A percentile compares a stretch with the other conserved stretches of the same genome.
Conservation (phyloP, 1,139 yeast species). For the Kurtzmaniella natalensis region DNA sequence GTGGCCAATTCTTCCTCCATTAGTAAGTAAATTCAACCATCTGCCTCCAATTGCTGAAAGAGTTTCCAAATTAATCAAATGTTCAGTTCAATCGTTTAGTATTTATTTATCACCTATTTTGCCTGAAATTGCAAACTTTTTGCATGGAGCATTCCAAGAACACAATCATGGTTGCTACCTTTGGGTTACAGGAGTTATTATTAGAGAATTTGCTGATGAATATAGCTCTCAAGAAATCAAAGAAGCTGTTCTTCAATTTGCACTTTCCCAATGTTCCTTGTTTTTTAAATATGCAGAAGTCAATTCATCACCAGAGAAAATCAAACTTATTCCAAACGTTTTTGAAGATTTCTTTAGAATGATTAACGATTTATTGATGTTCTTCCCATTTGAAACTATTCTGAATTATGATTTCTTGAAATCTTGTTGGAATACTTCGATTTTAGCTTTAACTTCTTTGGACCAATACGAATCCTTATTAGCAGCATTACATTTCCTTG, state of each 20-base stretch:
- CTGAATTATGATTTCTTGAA: constrained; percentile 51
- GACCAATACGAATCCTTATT: constrained; percentile 71
- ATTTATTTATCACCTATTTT: constrained; percentile 61
- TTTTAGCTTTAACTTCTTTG: constrained; percentile 48
- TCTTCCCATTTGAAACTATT: constrained; percentile 65
- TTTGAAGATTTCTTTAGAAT: constrained; percentile 87
- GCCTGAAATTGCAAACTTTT: constrained; percentile 56
- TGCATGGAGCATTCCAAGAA: constrained; percentile 63
- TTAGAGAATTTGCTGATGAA: constrained; percentile 74
- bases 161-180: constrained; percentile 78
- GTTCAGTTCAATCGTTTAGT: constrained; percentile 63
- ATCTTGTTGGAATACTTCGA: constrained; percentile 57
- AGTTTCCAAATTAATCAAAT: constrained; percentile 62
- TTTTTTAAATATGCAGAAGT: constrained; percentile 34
- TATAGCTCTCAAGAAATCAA: constrained; percentile 33
- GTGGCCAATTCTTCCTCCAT: constrained; percentile 53
- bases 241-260: constrained; percentile 45
- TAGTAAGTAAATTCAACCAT: constrained; percentile 52
- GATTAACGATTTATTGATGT: constrained; percentile 76
- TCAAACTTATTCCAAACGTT: constrained; percentile 60
- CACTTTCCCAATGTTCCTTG: constrained; percentile 39
- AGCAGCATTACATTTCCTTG: constrained; percentile 68
- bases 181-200: constrained; percentile 84
- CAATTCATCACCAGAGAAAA: constrained; percentile 15
- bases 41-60: constrained; percentile 68